Percentiles rank a stretch among this genome's conserved stretches.
Evolutionary conservation across 371 early-diverging fungal genomes (phyloP).

Genomic region (Mortierella sp.): DNA sequence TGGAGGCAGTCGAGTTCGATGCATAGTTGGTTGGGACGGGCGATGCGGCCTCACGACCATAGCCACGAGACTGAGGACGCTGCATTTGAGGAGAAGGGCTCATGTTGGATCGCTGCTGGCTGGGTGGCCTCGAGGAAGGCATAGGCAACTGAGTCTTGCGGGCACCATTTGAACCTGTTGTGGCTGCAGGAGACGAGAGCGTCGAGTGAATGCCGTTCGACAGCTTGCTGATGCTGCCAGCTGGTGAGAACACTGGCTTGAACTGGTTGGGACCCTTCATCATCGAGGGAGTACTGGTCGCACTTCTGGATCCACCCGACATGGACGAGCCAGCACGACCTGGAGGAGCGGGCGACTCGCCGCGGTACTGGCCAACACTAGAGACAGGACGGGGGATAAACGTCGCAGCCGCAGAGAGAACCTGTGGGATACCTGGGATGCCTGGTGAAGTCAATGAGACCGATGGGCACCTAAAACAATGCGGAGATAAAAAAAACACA

Average conservation of each 20-base stretch:
- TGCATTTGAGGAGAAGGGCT: slow-evolving; percentile 36
- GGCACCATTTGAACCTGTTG: neutral
- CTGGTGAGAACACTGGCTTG: slow-evolving; percentile 47
- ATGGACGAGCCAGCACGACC: slow-evolving; percentile 26
- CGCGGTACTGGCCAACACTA: slow-evolving; percentile 22
- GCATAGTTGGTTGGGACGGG: slow-evolving; percentile 27
- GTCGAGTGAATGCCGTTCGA: slow-evolving; percentile 38
- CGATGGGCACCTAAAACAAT: slow-evolving; percentile 47
- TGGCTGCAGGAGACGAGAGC: slow-evolving; percentile 14
- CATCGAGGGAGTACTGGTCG: slow-evolving; percentile 35
- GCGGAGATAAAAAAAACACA: neutral
- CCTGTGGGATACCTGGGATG: slow-evolving; percentile 49
- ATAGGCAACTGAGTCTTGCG: slow-evolving; percentile 33
- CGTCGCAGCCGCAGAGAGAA: slow-evolving; percentile 20
- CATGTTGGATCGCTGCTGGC: slow-evolving; percentile 16
- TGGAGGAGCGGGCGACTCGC: slow-evolving; percentile 25
- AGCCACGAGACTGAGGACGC: slow-evolving; percentile 24
- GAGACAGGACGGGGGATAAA: slow-evolving; percentile 45
- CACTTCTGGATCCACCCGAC: slow-evolving; percentile 28
- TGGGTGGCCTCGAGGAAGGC: slow-evolving; percentile 21
- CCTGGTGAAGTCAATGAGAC: slow-evolving; percentile 46
- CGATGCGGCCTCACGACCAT: slow-evolving; percentile 34
- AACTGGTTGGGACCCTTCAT: slow-evolving; percentile 15
- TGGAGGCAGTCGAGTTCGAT: neutral
- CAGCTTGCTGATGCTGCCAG: slow-evolving; percentile 36